Evolutionary conservation across 306 rosid species (phyloP), one percentile per base, ranked within the genome.

Genomic region (Astragalus membranaceus): DNA sequence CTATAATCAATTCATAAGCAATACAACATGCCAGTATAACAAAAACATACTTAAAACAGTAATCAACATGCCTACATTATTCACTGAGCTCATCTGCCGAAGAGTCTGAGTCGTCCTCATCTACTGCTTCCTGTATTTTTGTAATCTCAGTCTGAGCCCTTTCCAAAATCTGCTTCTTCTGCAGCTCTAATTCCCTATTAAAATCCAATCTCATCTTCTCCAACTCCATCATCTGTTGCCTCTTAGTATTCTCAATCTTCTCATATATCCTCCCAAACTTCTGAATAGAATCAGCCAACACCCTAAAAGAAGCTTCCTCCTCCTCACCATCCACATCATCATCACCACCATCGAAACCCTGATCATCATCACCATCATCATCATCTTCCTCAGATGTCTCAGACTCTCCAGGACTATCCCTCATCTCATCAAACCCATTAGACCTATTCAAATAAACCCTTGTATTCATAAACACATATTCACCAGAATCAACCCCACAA

Each of bases 401-500:
- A 1, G 88, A 83, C 81, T 91, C 93, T 12, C 84, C 93, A 1
- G 96, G 97, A 77, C 97, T 88, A 78, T 91, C 97, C 76, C 88
- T 85, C 96, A 91, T 91, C 86, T 91, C 96, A 84, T 91, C 97
- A 68, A 83, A 80, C 61, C 89, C 88, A 79, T 87, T 88, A 0
- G 97, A 88, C 74, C 85, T 56, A 33, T 89, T 90, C 80, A 91
- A 78, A 76, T 91, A 91, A 26, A 91, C 86, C 79, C 87, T 68
- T 0, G 96, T 85, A 30, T 88, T 87, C 91, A 89, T 84, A 23
- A 88, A 91, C 74, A 91, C 96, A 74, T 80, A 91, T 64, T 91
- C 97, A 4, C 97, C 97, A 1, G 87, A 85, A 81, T 91, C 97
- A 53, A 91, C 79, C n/a, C 97, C 97, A 39, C 97, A 91, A 2